Conservation (phyloP, 495 filamentous ascomycete species). For the Chaetomidium leptoderma region DNA sequence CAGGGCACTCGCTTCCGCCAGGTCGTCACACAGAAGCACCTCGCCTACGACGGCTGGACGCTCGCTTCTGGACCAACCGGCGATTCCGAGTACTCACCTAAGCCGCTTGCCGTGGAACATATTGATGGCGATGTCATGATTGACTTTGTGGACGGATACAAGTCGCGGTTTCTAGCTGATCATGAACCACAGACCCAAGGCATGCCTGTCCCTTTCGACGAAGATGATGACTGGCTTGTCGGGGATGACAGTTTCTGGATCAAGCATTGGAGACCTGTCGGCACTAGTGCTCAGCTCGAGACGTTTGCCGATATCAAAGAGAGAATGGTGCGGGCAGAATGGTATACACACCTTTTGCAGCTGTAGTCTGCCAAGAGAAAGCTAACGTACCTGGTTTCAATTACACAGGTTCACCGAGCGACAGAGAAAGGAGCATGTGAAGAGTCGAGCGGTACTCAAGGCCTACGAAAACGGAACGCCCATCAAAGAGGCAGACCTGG, state of each 20-base stretch:
- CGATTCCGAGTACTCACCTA: constrained; percentile 28
- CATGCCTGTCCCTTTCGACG: neutral
- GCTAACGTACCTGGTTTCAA: no score
- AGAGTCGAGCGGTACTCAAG: neutral
- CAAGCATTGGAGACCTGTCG: neutral
- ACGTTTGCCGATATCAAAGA: neutral
- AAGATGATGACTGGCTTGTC: neutral
- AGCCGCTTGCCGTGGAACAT: constrained; percentile 15
- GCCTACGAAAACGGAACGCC: neutral
- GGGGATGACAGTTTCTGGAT: neutral
- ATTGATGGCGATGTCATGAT: constrained; percentile 49
- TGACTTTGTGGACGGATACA: constrained; percentile 46
- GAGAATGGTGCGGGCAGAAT: neutral
- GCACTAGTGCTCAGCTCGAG: neutral
- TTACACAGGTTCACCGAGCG: no score
- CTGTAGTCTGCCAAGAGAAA: no score
- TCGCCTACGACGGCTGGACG: constrained; percentile 44
- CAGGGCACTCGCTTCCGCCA: constrained; percentile 30
- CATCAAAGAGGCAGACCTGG: constrained; percentile 22
- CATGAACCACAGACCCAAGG: neutral
- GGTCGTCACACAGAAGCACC: constrained; percentile 45
- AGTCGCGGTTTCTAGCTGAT: constrained; percentile 24
- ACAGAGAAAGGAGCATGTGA: neutral
- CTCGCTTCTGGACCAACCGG: constrained; percentile 26
- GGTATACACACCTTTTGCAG: no score